Percentiles rank a stretch among this genome's conserved stretches.
Conservation (phyloP, 1,284 basidiomycete genomes). For the Wolfiporia cocos region DNA sequence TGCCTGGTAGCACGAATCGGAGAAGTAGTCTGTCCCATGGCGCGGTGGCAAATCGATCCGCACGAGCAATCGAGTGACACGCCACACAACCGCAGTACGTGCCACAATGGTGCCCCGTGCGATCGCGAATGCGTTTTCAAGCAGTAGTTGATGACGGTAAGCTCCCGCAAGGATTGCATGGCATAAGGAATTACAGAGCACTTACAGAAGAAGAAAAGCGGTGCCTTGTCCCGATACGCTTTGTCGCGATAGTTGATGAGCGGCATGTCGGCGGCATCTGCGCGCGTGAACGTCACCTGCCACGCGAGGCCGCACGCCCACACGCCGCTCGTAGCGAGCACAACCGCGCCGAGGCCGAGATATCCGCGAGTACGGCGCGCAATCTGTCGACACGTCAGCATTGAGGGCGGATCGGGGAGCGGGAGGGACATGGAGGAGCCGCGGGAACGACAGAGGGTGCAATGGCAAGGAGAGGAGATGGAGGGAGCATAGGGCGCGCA, state of each 20-base stretch:
- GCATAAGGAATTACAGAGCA: too few species aligned
- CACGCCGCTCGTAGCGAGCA: slow-evolving; percentile 28
- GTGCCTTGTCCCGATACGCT: slow-evolving; percentile 28
- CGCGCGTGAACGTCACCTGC: slow-evolving; percentile 30
- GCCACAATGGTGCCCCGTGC: too few species aligned
- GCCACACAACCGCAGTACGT: too few species aligned
- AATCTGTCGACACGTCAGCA: too few species aligned
- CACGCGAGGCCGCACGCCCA: slow-evolving; percentile 31
- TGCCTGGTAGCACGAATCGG: slow-evolving; percentile 32
- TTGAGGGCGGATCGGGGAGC: too few species aligned
- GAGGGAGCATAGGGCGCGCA: too few species aligned
- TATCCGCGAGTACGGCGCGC: slow-evolving; percentile 34
- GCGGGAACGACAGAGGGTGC: too few species aligned
- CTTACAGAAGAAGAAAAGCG: slow-evolving; percentile 36
- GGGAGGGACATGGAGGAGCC: too few species aligned
- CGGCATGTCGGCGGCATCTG: slow-evolving; percentile 11
- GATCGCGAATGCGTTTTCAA: too few species aligned
- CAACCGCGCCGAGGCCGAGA: slow-evolving; percentile 31
- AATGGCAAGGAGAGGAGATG: too few species aligned
- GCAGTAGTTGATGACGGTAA: too few species aligned
- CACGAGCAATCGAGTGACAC: not conserved
- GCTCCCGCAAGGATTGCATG: too few species aligned
- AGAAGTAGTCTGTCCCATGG: slow-evolving; percentile 25
- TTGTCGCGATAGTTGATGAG: slow-evolving; percentile 30
- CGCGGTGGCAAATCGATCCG: not conserved